phyloP scores from a whole-genome alignment of 257 asterid species.

The Nicotiana obtusifolia region DNA sequence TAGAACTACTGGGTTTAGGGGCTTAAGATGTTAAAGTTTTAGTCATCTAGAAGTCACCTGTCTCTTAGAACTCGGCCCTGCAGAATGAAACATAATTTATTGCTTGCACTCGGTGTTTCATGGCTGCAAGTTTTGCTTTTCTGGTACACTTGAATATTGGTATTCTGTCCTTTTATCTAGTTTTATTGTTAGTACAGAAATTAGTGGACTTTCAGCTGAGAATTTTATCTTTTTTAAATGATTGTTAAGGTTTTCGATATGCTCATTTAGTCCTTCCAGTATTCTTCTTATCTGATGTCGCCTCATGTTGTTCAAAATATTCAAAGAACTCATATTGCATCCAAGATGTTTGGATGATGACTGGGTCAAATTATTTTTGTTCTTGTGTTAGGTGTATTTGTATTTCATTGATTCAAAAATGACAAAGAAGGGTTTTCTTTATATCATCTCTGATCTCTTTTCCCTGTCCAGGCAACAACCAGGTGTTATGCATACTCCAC shows the following conservation, averaged over 20 bases:
- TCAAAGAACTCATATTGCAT: neutral
- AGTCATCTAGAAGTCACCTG: neutral
- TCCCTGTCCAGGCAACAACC: conserved; percentile 72
- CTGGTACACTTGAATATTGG: neutral
- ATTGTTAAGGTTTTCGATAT: neutral
- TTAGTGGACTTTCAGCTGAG: neutral
- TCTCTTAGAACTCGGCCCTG: neutral
- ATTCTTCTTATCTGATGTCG: neutral
- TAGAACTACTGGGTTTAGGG: no score
- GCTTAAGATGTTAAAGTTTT: no score
- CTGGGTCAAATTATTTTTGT: neutral
- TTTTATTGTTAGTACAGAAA: neutral
- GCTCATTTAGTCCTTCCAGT: no score
- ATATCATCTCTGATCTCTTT: neutral
- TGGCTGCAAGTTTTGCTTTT: neutral
- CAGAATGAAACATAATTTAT: neutral
- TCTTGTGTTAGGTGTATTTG: neutral
- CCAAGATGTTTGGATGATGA: neutral
- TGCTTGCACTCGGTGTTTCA: neutral
- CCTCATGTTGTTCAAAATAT: neutral
- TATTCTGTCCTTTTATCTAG: neutral
- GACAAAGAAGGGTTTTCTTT: neutral
- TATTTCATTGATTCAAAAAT: neutral
- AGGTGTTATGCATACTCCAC: conserved; percentile 51
- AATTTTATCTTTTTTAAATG: neutral